Evolutionary conservation across 352 stramenopile species (phyloP).

Genomic region (Phytophthora pistaciae): DNA sequence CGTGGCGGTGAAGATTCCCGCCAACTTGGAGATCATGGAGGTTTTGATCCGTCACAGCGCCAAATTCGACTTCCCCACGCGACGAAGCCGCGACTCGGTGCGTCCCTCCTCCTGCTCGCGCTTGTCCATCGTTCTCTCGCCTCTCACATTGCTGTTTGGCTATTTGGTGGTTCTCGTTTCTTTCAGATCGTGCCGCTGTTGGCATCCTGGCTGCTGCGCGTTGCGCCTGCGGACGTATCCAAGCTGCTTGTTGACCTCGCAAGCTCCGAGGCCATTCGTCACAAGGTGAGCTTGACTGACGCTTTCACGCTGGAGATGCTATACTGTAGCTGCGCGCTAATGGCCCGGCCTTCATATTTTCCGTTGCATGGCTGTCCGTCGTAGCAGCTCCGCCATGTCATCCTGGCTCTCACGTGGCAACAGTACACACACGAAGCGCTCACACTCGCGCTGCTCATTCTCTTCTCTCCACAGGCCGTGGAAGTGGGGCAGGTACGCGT

Average conservation of each 20-base stretch:
- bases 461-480: slow-evolving; percentile 26
- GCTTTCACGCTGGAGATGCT: background rate
- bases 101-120: background rate
- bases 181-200: slow-evolving; percentile 13
- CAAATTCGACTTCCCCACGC: slow-evolving; percentile 29
- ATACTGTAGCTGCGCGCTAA: background rate
- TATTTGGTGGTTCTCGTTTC: background rate
- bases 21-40: slow-evolving; percentile 28
- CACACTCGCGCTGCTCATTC: slow-evolving; percentile 19
- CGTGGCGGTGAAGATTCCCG: slow-evolving; percentile 14
- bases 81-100: slow-evolving; percentile 24
- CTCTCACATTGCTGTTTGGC: too few relatives aligned
- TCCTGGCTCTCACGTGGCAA: slow-evolving; percentile 24
- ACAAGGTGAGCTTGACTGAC: slow-evolving; percentile 16
- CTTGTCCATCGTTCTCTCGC: background rate
- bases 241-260: slow-evolving; percentile 20
- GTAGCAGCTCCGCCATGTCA: slow-evolving; percentile 18
- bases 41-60: slow-evolving; percentile 30
- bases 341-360: background rate
- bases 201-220: slow-evolving; percentile 12
- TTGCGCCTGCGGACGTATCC: slow-evolving; percentile 10
- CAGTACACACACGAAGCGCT: slow-evolving; percentile 21
- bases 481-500: slow-evolving; percentile 20
- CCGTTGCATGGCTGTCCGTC: background rate
- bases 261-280: slow-evolving; percentile 15